Base-by-base conservation (phyloP, 78 protist species). In the Andalucia godoyi region DNA sequence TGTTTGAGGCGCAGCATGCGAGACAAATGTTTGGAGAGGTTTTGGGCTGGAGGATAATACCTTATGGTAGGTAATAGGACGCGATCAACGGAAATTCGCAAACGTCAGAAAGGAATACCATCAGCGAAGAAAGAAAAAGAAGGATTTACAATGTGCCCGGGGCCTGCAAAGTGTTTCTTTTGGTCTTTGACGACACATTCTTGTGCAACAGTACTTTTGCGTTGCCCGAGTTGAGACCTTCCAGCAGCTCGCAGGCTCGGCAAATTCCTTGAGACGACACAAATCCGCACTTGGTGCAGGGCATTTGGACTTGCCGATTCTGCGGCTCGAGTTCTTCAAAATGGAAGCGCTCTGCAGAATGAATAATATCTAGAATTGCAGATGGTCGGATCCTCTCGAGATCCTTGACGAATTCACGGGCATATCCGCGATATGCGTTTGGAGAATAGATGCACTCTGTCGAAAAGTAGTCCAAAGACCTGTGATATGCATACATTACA, bases 401-500 rank as follows among this genome's bases (percentile, higher is more conserved):
- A 36, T 77, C 83, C 61, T 87, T 83, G 23, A 87, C 40, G 29
- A 79, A 75, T 41, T 74, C 80, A 32, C 95, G 77, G 21, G 91
- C 89, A 29, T 57, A 51, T 34, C 88, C 92, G 55, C 95, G 78
- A 38, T 71, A 89, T 6, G 95, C 88, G 51, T 74, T 51, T 15
- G 86, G 86, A 18, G 85, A 47, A 69, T 85, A 85, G 49, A 72
- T 63, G 73, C 90, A 89, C 41, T 89, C 94, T 2, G 89, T 83
- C 12, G 83, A 34, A 40, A 82, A 83, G 73, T 86, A 91, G 50
- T 74, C 85, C 8, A 91, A 72, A 58, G 76, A 54, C 63, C 80
- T 75, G 53, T 72, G 87, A 43, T 82, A 69, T 0, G 92, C 93
- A 46, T 91, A 88, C 82, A 85, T 57, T 27, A 91, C 94, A 51